Evolutionary conservation across 768 basidiomycete species (phyloP).

Genomic region (Auricularia sp.): DNA sequence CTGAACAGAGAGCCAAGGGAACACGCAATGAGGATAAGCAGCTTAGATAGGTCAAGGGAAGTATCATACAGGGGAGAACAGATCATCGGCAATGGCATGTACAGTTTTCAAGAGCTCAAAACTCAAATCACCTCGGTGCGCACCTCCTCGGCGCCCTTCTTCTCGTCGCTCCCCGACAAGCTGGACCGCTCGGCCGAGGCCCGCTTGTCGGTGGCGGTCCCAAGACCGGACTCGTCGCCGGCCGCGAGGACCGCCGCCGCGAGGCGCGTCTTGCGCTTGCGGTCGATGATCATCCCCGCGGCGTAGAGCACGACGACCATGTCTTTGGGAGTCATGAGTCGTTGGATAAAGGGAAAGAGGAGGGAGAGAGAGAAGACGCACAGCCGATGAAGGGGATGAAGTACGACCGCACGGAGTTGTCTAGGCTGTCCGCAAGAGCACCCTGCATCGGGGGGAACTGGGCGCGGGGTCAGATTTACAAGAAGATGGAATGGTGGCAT

Average conservation of each 20-base stretch:
- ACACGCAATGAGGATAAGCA: no score
- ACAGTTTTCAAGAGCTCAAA: no score
- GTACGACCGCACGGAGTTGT: constrained; percentile 1
- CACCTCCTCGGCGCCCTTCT: no score
- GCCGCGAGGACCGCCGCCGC: neutral
- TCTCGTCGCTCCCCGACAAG: no score
- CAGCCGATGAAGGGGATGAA: constrained; percentile 3
- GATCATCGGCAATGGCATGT: no score
- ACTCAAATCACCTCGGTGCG: no score
- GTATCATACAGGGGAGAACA: no score
- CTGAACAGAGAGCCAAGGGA: no score
- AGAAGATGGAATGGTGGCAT: neutral
- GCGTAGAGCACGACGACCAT: neutral
- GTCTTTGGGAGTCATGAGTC: neutral
- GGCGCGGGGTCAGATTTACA: no score
- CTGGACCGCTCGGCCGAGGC: no score
- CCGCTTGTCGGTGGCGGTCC: no score
- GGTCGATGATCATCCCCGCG: neutral
- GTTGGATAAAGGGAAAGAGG: neutral
- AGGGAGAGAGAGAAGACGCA: neutral
- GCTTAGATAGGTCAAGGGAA: no score
- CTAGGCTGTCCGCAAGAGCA: neutral
- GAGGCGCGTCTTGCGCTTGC: neutral
- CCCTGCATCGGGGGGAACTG: constrained; percentile 4
- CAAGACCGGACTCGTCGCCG: neutral